Conservation (phyloP, 2,329 filamentous ascomycete genomes). For the Rutstroemia sp. region DNA sequence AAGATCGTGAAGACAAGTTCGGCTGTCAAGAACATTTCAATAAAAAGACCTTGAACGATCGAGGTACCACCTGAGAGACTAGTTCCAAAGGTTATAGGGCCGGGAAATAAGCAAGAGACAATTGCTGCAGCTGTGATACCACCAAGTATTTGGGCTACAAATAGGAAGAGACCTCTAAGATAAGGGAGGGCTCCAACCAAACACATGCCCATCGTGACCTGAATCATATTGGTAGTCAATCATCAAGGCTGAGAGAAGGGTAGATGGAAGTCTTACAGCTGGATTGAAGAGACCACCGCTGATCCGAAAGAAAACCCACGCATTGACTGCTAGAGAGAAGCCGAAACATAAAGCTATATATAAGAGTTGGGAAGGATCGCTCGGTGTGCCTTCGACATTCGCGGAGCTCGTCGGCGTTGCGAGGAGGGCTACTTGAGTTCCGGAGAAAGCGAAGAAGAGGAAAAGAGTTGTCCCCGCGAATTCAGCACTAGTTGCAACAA, state of each 20-base stretch:
- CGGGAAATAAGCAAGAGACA: slow-evolving; percentile 16
- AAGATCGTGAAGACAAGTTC: slow-evolving; percentile 43
- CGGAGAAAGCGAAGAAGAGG: slow-evolving; percentile 23
- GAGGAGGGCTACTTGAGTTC: slow-evolving; percentile 18
- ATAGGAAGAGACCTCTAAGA: slow-evolving; percentile 27
- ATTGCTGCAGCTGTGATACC: slow-evolving; percentile 35
- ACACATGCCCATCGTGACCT: slow-evolving; percentile 32
- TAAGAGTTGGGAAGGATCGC: slow-evolving; percentile 33
- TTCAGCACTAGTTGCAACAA: slow-evolving; percentile 18
- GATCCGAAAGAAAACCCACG: slow-evolving; percentile 47
- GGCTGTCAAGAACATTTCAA: slow-evolving; percentile 41
- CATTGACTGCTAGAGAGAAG: slow-evolving; percentile 40
- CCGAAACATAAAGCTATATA: slow-evolving; percentile 26
- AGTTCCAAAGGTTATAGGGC: slow-evolving; percentile 40
- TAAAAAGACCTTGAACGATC: slow-evolving; percentile 38
- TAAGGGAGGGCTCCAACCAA: slow-evolving; percentile 30
- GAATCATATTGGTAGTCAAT: slow-evolving; percentile 29
- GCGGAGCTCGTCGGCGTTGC: slow-evolving; percentile 21
- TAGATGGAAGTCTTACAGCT: slow-evolving; percentile 21
- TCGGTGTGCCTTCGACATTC: slow-evolving; percentile 34
- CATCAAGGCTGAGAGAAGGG: slow-evolving; percentile 22
- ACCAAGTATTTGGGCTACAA: slow-evolving; percentile 31
- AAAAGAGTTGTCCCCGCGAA: slow-evolving; percentile 23
- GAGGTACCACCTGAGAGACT: slow-evolving; percentile 34
- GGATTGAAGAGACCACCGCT: slow-evolving; percentile 46